Evolutionary conservation across 768 basidiomycete genomes (phyloP), one percentile per base, ranked within the genome.

Genomic region (Panus rudis): DNA sequence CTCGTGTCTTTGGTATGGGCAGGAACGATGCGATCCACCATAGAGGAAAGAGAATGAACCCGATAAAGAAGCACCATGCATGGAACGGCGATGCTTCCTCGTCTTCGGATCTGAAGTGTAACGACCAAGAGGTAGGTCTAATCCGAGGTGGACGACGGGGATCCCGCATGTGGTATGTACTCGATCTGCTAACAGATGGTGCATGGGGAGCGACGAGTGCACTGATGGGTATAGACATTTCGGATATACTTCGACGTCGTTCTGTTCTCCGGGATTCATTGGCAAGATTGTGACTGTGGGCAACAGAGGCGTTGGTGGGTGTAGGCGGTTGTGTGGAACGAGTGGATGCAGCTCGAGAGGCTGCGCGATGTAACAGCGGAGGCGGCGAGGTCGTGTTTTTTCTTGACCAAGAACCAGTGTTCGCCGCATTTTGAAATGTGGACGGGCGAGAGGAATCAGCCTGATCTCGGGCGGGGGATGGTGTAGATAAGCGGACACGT

Each of bases 111-210:
- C 72, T 69, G 40, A 78, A 69, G 7, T 69, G 69, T 41, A 84
- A 67, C 13, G 69, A 55, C 86, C 83, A 88, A 6, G 74, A 68
- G 2, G 85, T 86, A 40, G 67, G 63, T 43, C 73, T 70, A 3
- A 74, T 61, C 33, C 72, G 76, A 1, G 75, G 71, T 4, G 84
- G 83, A 51, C 69, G 81, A 16, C 78, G 73, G 0, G 84, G 86
- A 60, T 89, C 86, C 25, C 82, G 78, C 86, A 89, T 89, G 54
- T 88, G 84, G 52, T 79, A 89, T 14, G 68, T 71, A 22, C 73
- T 62, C 11, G 78, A 78, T 34, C 65, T 70, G 27, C 69, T 63
- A 28, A 90, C 54, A 6, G 86, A 88, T 4, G 84, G 86, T 20
- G 82, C 84, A 53, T 84, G 84, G 0, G 86, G 85, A 3, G 84